These are phyloP conservation scores for Leccinum griseonigrum DNA, from an alignment of 1,284 basidiomycete genomes.

Conservation along the genomic window DNA sequence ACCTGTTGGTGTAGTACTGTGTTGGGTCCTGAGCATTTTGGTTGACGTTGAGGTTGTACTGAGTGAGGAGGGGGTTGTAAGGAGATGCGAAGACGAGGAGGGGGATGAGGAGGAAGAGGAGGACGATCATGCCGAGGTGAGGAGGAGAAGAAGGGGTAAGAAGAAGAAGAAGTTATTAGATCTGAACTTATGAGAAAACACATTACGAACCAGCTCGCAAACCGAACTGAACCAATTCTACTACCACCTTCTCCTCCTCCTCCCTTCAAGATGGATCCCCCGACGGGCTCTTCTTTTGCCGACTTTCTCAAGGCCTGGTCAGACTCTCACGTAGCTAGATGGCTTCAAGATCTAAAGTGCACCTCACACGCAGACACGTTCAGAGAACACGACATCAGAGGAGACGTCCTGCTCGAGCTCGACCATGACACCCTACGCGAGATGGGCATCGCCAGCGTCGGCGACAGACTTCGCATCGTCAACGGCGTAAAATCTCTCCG, in stretches of 20 bases:
- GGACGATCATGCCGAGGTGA: constrained; percentile 19
- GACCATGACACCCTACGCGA: constrained; percentile 85
- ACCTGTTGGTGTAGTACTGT: constrained; percentile 65
- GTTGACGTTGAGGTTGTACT: constrained; percentile 86
- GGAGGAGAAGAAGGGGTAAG: not conserved
- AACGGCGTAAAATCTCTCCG: constrained; percentile 81
- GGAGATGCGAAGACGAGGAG: constrained; percentile 49
- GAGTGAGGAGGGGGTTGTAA: constrained; percentile 71
- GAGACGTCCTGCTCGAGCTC: constrained; percentile 85
- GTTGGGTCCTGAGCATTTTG: constrained; percentile 66
- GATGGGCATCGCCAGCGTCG: constrained; percentile 85
- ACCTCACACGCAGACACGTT: constrained; percentile 69
- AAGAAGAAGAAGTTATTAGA: not conserved
- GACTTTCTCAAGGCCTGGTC: constrained; percentile 70
- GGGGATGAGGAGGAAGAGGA: constrained; percentile 12
- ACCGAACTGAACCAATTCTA: constrained; percentile 9
- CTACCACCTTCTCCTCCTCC: constrained; percentile 33
- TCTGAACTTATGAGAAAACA: not conserved
- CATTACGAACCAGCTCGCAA: not conserved
- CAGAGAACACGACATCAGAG: constrained; percentile 82
- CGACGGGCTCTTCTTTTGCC: constrained; percentile 52
- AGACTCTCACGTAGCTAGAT: constrained; percentile 66
- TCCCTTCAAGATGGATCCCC: constrained; percentile 49
- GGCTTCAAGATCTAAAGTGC: constrained; percentile 75
- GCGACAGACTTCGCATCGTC: constrained; percentile 84